phyloP scores from a whole-genome alignment of 495 filamentous ascomycete species.

The Parathielavia appendiculata region DNA sequence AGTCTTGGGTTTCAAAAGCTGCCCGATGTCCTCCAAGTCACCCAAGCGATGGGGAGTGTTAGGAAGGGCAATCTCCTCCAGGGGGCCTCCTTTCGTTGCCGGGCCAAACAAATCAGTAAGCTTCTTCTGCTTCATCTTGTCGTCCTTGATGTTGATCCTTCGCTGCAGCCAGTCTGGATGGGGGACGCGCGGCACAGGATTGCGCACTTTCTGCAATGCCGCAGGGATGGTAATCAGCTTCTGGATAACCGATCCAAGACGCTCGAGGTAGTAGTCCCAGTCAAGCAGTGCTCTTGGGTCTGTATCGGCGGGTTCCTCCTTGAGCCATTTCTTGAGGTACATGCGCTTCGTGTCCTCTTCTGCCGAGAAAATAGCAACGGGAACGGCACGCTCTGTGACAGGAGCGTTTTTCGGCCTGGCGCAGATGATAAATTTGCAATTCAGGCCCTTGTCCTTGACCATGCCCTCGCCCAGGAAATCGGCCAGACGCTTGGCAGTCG shows the following conservation, averaged over 20 bases:
- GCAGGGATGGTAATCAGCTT: slow-evolving; percentile 98
- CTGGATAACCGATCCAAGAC: slow-evolving; percentile 91
- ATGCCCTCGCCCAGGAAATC: slow-evolving; percentile 98
- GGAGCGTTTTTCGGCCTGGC: slow-evolving; percentile 79
- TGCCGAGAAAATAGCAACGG: slow-evolving; percentile 95
- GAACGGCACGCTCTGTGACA: slow-evolving; percentile 90
- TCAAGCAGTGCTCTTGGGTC: slow-evolving; percentile 85
- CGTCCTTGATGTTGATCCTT: slow-evolving; percentile 88
- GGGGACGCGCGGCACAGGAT: slow-evolving; percentile 86
- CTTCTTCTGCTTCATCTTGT: slow-evolving; percentile 96
- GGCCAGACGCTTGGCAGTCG: slow-evolving; percentile 89
- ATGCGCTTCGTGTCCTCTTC: slow-evolving; percentile 78
- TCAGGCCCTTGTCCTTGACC: slow-evolving; percentile 97
- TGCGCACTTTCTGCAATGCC: slow-evolving; percentile 87
- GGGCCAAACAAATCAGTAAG: slow-evolving; percentile 86
- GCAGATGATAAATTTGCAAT: slow-evolving; percentile 99
- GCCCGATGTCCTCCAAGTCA: slow-evolving; percentile 85
- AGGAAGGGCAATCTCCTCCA: slow-evolving; percentile 69
- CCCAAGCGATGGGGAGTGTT: slow-evolving; percentile 45
- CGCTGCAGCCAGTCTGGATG: slow-evolving; percentile 97
- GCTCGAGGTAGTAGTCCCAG: slow-evolving; percentile 95
- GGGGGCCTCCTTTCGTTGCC: slow-evolving; percentile 52
- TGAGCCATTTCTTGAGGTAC: slow-evolving; percentile 92
- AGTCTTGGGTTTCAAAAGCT: slow-evolving; percentile 63
- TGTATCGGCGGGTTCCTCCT: slow-evolving; percentile 88